phyloP scores from a whole-genome alignment of 768 basidiomycete genomes.

The Leccinum subtestaceum region DNA sequence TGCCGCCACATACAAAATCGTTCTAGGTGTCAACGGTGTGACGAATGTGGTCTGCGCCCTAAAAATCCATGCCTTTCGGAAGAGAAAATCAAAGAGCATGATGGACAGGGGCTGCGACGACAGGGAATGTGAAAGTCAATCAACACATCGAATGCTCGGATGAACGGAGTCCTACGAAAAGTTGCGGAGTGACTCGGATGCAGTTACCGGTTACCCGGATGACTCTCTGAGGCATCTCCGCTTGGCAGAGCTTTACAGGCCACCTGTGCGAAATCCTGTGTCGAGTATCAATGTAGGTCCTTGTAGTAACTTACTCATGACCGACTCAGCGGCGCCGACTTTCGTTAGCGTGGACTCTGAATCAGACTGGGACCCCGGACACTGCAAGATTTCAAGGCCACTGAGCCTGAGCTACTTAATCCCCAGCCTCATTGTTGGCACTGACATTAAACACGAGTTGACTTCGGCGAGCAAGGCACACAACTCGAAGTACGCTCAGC shows the following conservation, averaged over 20 bases:
- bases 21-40: background rate
- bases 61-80: background rate
- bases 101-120: background rate
- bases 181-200: background rate
- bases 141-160: background rate
- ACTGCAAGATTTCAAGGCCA: conserved; percentile 8
- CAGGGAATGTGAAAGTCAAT: background rate
- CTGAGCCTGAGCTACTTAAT: background rate
- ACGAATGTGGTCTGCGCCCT: background rate
- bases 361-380: conserved; percentile 21
- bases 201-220: background rate
- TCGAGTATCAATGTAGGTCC: background rate
- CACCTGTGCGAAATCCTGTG: background rate
- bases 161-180: background rate
- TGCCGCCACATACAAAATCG: background rate
- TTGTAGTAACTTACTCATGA: too few relatives aligned
- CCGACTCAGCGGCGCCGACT: too few relatives aligned
- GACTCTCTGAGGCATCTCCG: background rate
- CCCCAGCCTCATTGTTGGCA: background rate
- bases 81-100: background rate
- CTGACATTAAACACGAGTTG: conserved; percentile 8
- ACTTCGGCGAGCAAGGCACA: background rate
- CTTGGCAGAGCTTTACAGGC: background rate
- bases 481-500: background rate
- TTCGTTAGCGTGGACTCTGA: too few relatives aligned